Conservation (phyloP, 495 filamentous ascomycete genomes). For the Penicillium parvum region DNA sequence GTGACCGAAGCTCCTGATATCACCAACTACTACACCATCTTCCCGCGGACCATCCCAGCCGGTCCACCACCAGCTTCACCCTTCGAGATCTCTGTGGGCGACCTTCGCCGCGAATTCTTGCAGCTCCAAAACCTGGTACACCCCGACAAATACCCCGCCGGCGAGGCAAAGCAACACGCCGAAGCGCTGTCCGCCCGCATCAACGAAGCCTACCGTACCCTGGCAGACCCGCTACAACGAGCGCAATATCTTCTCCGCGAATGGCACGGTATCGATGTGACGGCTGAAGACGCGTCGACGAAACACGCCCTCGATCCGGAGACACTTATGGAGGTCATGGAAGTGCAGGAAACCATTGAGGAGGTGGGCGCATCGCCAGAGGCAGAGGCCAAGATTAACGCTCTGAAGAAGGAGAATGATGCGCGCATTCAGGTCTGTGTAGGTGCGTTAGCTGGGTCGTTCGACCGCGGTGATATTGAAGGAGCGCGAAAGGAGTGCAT, state of each 20-base stretch:
- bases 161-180: constrained; percentile 54
- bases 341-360: constrained; percentile 80
- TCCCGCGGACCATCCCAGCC: constrained; percentile 71
- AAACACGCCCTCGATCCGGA: constrained; percentile 61
- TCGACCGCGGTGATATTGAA: constrained; percentile 61
- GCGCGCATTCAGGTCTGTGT: constrained; percentile 58
- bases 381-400: constrained; percentile 58
- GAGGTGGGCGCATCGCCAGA: constrained; percentile 48
- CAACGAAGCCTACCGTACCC: constrained; percentile 84
- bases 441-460: constrained; percentile 53
- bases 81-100: constrained; percentile 63
- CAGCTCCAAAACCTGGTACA: constrained; percentile 73
- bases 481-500: constrained; percentile 66
- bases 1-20: constrained; percentile 33
- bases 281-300: constrained; percentile 62
- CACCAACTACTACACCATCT: constrained; percentile 77
- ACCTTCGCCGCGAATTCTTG: constrained; percentile 80
- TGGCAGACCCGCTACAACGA: constrained; percentile 67
- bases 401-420: constrained; percentile 62
- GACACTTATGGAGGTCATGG: constrained; percentile 83
- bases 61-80: constrained; percentile 75
- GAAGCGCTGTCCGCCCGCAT: constrained; percentile 72
- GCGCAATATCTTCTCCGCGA: constrained; percentile 76
- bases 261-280: constrained; percentile 67
- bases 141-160: constrained; percentile 69